Percentiles rank a stretch among this genome's conserved stretches.
phyloP scores from a whole-genome alignment of 2,329 filamentous ascomycete species.

The Chalaropsis thielavioides region DNA sequence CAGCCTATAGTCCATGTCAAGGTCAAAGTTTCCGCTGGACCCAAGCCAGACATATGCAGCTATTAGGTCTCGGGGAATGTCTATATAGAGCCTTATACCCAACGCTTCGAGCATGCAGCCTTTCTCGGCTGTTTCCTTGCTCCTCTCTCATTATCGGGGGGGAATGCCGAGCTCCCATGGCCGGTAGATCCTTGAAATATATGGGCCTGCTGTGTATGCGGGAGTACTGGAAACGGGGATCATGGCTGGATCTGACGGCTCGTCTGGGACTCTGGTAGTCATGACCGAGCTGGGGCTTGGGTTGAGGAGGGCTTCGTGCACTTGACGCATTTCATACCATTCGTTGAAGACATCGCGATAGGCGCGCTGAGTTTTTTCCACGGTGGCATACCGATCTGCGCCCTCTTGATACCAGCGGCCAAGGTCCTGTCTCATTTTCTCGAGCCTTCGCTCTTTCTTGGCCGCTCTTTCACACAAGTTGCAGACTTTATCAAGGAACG shows the following conservation, averaged over 20 bases:
- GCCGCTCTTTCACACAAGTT: slow-evolving; percentile 80
- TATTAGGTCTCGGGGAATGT: not conserved
- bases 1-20: not conserved
- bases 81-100: not conserved
- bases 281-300: not conserved
- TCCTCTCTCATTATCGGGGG: not conserved
- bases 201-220: not conserved
- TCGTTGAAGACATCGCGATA: slow-evolving; percentile 52
- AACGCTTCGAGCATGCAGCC: not conserved
- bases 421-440: slow-evolving; percentile 61
- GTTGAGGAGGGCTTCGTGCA: slow-evolving; percentile 23
- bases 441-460: slow-evolving; percentile 62
- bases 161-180: not conserved
- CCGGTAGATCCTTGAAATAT: not conserved
- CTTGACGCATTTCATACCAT: slow-evolving; percentile 34
- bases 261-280: not conserved
- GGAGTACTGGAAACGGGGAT: not conserved
- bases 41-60: not conserved
- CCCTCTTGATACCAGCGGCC: slow-evolving; percentile 64
- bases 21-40: not conserved
- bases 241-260: not conserved
- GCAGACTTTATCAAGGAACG: slow-evolving; percentile 51
- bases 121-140: not conserved
- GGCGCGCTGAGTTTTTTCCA: slow-evolving; percentile 55
- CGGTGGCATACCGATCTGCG: slow-evolving; percentile 51